phyloP scores from a whole-genome alignment of 495 filamentous ascomycete species.

The Hypomontagnella monticulosa region DNA sequence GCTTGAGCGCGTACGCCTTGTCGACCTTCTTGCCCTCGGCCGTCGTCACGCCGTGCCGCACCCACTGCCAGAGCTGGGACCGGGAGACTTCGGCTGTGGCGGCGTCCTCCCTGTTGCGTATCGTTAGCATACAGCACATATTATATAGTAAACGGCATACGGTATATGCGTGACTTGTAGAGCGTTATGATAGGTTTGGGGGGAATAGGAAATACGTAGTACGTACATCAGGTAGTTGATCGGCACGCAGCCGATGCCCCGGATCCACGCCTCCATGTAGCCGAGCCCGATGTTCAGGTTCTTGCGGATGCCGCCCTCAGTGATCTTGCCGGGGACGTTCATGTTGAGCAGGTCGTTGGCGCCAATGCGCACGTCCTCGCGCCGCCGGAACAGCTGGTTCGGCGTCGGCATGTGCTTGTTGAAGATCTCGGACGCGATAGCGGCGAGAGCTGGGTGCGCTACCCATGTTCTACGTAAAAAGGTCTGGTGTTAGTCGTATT shows the following conservation, averaged over 20 bases:
- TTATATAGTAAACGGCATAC: no score
- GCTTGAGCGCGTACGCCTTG: slow-evolving; percentile 85
- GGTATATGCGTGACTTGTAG: no score
- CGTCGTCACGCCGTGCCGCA: slow-evolving; percentile 82
- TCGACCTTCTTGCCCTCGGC: slow-evolving; percentile 92
- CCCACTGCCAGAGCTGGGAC: slow-evolving; percentile 96
- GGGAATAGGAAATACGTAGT: background rate
- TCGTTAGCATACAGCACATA: slow-evolving; percentile 17
- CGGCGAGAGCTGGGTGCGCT: slow-evolving; percentile 91
- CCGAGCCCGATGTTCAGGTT: slow-evolving; percentile 96
- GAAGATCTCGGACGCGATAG: slow-evolving; percentile 92
- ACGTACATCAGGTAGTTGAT: slow-evolving; percentile 96
- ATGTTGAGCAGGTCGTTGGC: slow-evolving; percentile 96
- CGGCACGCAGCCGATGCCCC: slow-evolving; percentile 93
- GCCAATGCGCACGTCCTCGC: slow-evolving; percentile 87
- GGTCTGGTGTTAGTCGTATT: slow-evolving; percentile 11
- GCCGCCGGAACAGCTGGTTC: slow-evolving; percentile 91
- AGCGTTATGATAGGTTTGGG: background rate
- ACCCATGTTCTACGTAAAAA: slow-evolving; percentile 77
- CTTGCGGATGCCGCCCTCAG: slow-evolving; percentile 96
- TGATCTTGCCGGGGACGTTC: slow-evolving; percentile 93
- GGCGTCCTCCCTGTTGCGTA: slow-evolving; percentile 77
- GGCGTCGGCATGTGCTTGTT: slow-evolving; percentile 99
- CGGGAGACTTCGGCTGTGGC: slow-evolving; percentile 96
- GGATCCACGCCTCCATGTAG: slow-evolving; percentile 99